Conservation (phyloP, 768 basidiomycete genomes). For the Holtermannia corniformis region DNA sequence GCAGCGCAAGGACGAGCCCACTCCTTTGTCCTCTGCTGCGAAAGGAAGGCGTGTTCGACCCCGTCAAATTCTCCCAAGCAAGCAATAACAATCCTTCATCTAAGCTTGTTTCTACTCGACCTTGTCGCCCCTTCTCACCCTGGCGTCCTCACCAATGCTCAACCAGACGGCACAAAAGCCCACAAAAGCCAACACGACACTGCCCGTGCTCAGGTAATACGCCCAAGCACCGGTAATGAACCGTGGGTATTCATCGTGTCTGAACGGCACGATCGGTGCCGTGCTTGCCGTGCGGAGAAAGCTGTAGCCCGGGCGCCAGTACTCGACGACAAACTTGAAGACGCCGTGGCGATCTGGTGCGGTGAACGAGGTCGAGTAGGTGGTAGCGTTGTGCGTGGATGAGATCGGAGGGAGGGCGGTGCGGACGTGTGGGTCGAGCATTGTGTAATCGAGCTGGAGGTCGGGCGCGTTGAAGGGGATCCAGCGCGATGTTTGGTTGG, state of each 20-base stretch:
- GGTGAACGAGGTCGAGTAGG: conserved; percentile 72
- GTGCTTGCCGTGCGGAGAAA: conserved; percentile 62
- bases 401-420: conserved; percentile 54
- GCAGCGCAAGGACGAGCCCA: too few species aligned
- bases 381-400: conserved; percentile 44
- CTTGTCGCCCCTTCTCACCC: conserved; percentile 45
- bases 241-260: conserved; percentile 90
- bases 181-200: conserved; percentile 75
- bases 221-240: conserved; percentile 95
- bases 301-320: conserved; percentile 82
- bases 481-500: conserved; percentile 49
- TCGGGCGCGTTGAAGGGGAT: conserved; percentile 62
- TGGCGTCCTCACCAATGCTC: conserved; percentile 55
- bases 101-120: conserved; percentile 29
- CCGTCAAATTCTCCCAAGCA: too few species aligned
- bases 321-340: conserved; percentile 89
- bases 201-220: conserved; percentile 83
- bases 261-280: conserved; percentile 80
- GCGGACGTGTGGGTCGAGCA: conserved; percentile 95
- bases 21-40: too few species aligned
- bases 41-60: too few species aligned
- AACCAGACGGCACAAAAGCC: conserved; percentile 82
- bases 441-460: conserved; percentile 90
- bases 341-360: conserved; percentile 95
- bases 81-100: too few species aligned